Percentiles rank a stretch among this genome's conserved stretches.
These are phyloP conservation scores for Venturia aucupariae DNA, from an alignment of 2,329 filamentous ascomycete genomes.

Conservation along the genomic window DNA sequence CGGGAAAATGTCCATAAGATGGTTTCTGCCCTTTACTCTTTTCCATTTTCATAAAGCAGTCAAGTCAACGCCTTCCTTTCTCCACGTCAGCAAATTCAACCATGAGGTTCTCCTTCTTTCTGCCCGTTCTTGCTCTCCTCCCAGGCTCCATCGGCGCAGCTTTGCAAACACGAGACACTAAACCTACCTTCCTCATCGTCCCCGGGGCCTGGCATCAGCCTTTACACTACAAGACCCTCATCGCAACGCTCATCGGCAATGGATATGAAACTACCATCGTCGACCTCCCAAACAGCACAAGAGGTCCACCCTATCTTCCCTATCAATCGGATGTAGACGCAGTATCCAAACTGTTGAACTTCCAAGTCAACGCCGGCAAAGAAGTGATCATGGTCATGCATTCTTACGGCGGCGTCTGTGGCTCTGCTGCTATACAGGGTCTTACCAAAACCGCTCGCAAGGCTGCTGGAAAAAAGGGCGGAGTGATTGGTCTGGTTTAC, in stretches of 20 bases:
- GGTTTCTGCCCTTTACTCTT: no score
- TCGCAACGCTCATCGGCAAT: not conserved
- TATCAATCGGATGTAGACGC: not conserved
- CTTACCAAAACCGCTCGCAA: no score
- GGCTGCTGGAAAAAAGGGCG: no score
- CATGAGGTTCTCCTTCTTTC: not conserved
- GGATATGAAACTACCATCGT: not conserved
- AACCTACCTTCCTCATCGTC: not conserved
- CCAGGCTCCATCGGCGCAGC: not conserved
- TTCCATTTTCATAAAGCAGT: no score
- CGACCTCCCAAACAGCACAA: not conserved
- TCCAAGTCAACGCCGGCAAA: conserved; percentile 22
- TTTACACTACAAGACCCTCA: no score
- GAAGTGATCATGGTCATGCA: conserved; percentile 26
- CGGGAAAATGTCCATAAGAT: no score
- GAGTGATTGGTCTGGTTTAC: no score
- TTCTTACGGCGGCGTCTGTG: conserved; percentile 28
- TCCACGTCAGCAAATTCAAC: not conserved
- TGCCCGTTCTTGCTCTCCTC: not conserved
- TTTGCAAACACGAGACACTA: not conserved
- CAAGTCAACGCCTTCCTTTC: not conserved
- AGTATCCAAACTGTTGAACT: not conserved
- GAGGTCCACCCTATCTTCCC: not conserved
- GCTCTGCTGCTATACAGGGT: no score
- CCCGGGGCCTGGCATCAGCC: not conserved